Evolutionary conservation across 495 filamentous ascomycete genomes (phyloP), one percentile per base, ranked within the genome.

Genomic region (Mycothermus thermophilus): DNA sequence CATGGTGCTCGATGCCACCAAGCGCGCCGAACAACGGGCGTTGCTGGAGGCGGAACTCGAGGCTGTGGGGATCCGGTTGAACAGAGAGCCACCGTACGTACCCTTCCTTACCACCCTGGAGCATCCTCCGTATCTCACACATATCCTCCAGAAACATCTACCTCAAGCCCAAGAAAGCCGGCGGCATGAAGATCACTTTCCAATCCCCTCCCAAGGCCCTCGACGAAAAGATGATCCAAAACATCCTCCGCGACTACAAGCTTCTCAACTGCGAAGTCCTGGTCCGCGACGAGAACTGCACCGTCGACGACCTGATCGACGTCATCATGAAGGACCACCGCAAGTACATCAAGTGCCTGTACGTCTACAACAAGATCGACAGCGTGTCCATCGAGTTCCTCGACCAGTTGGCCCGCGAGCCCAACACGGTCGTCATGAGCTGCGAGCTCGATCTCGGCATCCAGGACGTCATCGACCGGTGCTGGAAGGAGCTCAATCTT

Each of bases 291-390:
- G 92, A 96, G 44, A 76, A 93, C 50, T 83, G 81, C 16, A 95
- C 88, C 10, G 86, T 99, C 21, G 92, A 99, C 60, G 90, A 99
- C 57, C 80, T 99, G 55, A 96, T 99, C 53, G 92, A 99, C 55
- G 86, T 96, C 27, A 94, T 61, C 60, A 96, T 95, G 86, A 90
- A 87, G 48, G 84, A 93, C 51, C 87, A 99, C 64, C 71, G 92
- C 46, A 96, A 92, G 60, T 99, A 99, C 64, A 95, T 99, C 64
- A 63, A 59, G 35, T 93, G 86, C 51, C 71, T 99, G 16, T 99
- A 99, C 62, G 92, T 95, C 19, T 99, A 99, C 74, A 99, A 99
- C 80, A 99, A 99, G 61, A 93, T 99, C 64, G 92, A 99, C 66
- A 79, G 76, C 55, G 78, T 99, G 46, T 86, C 81, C 17, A 70